Evolutionary conservation across 345 rosid species (phyloP).

Genomic region (Leavenworthia alabamica): DNA sequence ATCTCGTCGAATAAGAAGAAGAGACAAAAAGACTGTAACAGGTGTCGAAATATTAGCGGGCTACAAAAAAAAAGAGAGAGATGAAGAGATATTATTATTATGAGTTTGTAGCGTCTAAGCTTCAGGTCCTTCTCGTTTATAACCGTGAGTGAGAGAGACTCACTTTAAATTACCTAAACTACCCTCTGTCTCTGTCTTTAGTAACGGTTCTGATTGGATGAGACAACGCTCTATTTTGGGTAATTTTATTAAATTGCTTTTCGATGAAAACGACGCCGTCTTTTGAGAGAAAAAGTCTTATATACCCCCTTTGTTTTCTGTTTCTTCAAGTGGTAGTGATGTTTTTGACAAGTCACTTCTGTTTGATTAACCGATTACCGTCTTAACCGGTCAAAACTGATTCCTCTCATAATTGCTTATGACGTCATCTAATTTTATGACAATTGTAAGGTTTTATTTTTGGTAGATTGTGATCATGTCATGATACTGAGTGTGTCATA

Average conservation of each 20-base stretch:
- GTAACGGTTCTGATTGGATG: slow-evolving; percentile 31
- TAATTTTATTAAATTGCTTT: slow-evolving; percentile 17
- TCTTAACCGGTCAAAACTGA: slow-evolving; percentile 19
- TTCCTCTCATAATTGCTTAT: background rate
- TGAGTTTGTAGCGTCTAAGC: background rate
- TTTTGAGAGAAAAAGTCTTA: background rate
- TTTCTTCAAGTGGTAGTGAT: slow-evolving; percentile 21
- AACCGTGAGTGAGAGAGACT: slow-evolving; percentile 8
- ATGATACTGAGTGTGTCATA: too few relatives aligned
- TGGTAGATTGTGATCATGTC: background rate
- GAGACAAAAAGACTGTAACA: slow-evolving; percentile 2
- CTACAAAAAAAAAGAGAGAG: background rate
- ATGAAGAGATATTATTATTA: slow-evolving; percentile 14
- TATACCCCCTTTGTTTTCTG: slow-evolving; percentile 7
- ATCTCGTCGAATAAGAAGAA: slow-evolving; percentile 17
- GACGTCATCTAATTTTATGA: background rate
- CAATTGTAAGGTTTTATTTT: background rate
- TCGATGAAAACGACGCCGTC: slow-evolving; percentile 30
- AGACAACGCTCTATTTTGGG: slow-evolving; percentile 31
- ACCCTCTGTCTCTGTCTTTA: slow-evolving; percentile 9
- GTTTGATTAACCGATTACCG: slow-evolving; percentile 16
- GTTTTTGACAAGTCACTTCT: slow-evolving; percentile 29
- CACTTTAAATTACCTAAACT: background rate
- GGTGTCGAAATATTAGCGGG: slow-evolving; percentile 25
- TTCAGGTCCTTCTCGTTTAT: slow-evolving; percentile 27